phyloP scores from a whole-genome alignment of 805 yeast genomes.

The Ogataea methanolica region DNA sequence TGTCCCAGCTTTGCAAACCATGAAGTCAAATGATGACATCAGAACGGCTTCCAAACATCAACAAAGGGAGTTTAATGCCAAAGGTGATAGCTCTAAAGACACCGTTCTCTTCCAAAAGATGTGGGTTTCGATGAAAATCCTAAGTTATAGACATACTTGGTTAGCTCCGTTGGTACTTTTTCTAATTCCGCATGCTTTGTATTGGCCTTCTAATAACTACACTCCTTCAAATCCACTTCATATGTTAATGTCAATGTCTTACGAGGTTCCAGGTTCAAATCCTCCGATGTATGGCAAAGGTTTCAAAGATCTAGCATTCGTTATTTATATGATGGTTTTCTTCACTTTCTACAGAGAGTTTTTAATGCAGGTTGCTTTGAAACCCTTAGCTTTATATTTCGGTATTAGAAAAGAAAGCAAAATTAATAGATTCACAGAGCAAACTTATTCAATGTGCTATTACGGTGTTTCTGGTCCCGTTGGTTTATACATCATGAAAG shows the following conservation, averaged over 20 bases:
- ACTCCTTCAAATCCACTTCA: constrained; percentile 58
- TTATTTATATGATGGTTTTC: constrained; percentile 73
- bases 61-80: constrained; percentile 25
- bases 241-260: constrained; percentile 61
- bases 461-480: constrained; percentile 77
- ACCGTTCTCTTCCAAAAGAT: constrained; percentile 52
- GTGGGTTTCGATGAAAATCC: constrained; percentile 53
- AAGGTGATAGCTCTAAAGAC: constrained; percentile 34
- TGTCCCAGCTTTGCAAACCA: constrained; percentile 64
- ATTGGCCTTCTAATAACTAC: constrained; percentile 51
- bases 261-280: constrained; percentile 54
- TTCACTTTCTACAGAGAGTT: constrained; percentile 92
- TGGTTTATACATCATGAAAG: constrained; percentile 85
- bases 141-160: constrained; percentile 66
- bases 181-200: constrained; percentile 36
- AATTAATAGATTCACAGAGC: constrained; percentile 84
- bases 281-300: constrained; percentile 79
- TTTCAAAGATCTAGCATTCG: constrained; percentile 71
- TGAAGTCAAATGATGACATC: constrained; percentile 44
- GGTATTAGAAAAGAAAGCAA: constrained; percentile 56
- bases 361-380: constrained; percentile 73
- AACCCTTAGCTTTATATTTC: constrained; percentile 57
- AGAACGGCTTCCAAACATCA: constrained; percentile 34
- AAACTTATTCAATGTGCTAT: constrained; percentile 78
- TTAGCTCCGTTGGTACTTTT: constrained; percentile 55